Percentiles rank a stretch among this genome's conserved stretches.
Evolutionary conservation across 2,329 filamentous ascomycete genomes (phyloP).

Genomic region (Helotiales sp.): DNA sequence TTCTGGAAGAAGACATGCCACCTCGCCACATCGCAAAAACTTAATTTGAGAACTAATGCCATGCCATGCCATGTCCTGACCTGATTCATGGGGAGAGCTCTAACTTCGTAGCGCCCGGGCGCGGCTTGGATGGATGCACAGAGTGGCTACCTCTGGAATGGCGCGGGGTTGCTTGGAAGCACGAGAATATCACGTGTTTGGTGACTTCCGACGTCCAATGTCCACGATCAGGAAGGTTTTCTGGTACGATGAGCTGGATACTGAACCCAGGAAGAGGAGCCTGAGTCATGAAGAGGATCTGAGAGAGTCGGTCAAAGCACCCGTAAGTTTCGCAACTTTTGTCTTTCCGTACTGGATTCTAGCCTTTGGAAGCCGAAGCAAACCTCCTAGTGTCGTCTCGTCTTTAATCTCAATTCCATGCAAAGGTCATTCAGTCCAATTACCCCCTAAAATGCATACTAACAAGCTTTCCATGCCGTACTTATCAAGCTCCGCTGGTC

Average conservation of each 20-base stretch:
- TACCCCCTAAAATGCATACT: too few species aligned
- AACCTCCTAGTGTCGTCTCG: not conserved
- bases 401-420: too few species aligned
- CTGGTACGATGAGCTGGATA: not conserved
- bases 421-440: too few species aligned
- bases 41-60: not conserved
- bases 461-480: not conserved
- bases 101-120: not conserved
- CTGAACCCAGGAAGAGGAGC: not conserved
- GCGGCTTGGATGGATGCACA: not conserved
- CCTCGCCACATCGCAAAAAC: slow-evolving; percentile 6
- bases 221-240: not conserved
- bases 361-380: not conserved
- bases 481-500: not conserved
- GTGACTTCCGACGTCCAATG: not conserved
- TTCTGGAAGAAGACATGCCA: slow-evolving; percentile 6
- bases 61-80: too few species aligned
- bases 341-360: not conserved
- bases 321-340: not conserved
- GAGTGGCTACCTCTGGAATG: not conserved
- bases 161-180: not conserved
- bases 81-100: slow-evolving; percentile 9
- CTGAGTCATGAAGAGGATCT: not conserved
- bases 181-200: not conserved
- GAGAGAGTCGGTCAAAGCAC: not conserved